Evolutionary conservation across 192 early-diverging fungal genomes (phyloP).

Genomic region (Gonapodya sp.): DNA sequence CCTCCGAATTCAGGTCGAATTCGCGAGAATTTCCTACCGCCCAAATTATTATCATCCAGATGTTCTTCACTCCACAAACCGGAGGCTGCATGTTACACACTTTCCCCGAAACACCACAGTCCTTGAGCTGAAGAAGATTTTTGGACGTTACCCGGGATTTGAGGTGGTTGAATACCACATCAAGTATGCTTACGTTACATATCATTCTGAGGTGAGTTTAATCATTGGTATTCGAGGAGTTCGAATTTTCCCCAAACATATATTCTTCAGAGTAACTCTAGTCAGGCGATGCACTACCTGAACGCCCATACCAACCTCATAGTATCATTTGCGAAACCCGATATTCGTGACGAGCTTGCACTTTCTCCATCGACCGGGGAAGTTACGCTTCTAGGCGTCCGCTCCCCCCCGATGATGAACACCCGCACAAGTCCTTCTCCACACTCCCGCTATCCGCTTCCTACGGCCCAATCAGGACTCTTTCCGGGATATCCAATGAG

Average conservation of each 20-base stretch:
- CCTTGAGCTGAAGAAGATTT: not conserved
- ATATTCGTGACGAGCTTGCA: not conserved
- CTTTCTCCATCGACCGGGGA: not conserved
- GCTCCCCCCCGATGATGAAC: not conserved
- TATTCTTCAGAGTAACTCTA: not conserved
- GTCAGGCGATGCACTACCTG: not conserved
- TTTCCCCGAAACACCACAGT: not conserved
- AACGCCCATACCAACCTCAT: constrained; percentile 1
- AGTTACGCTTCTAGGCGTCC: not conserved
- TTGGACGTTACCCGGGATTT: not conserved
- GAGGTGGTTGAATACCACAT: not conserved
- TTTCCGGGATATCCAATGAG: not conserved
- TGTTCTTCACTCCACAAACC: not conserved
- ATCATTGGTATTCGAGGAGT: too few relatives aligned
- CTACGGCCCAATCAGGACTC: not conserved
- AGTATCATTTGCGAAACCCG: constrained; percentile 4
- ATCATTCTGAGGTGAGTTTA: not conserved
- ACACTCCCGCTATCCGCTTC: not conserved
- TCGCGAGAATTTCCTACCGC: not conserved
- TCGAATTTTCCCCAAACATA: too few relatives aligned
- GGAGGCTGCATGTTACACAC: constrained; percentile 2
- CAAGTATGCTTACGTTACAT: constrained; percentile 6
- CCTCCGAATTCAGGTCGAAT: not conserved
- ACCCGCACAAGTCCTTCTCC: not conserved
- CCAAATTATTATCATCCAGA: constrained; percentile 6